phyloP scores from a whole-genome alignment of 345 rosid genomes.

The Lumnitzera littorea region DNA sequence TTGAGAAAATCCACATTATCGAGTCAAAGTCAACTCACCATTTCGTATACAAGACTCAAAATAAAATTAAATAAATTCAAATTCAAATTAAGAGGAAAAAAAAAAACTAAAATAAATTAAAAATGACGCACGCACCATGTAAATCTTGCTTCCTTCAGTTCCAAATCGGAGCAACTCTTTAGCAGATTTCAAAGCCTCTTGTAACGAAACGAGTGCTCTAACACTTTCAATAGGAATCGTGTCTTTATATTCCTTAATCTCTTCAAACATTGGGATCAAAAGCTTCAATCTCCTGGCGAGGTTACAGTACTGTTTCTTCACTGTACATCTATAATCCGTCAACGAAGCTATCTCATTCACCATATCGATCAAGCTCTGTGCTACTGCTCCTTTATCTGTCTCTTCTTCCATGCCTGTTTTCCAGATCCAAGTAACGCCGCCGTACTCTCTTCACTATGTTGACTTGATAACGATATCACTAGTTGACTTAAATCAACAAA shows the following conservation, averaged over 20 bases:
- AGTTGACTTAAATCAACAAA: too few relatives aligned
- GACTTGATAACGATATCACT: too few relatives aligned
- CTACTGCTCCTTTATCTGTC: constrained; percentile 36
- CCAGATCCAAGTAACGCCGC: constrained; percentile 1
- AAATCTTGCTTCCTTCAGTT: constrained; percentile 85
- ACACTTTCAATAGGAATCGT: constrained; percentile 41
- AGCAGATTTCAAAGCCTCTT: constrained; percentile 43
- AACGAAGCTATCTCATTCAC: constrained; percentile 61
- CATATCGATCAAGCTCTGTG: constrained; percentile 50
- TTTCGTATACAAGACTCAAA: background rate
- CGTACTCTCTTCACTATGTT: too few relatives aligned
- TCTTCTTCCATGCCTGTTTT: constrained; percentile 27
- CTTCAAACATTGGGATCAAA: constrained; percentile 78
- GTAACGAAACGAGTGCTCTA: constrained; percentile 33
- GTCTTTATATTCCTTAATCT: constrained; percentile 59
- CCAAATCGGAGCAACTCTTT: constrained; percentile 69
- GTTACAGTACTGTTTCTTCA: constrained; percentile 73
- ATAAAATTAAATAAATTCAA: too few relatives aligned
- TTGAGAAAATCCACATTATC: too few relatives aligned
- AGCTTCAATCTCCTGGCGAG: constrained; percentile 75
- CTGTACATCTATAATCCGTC: constrained; percentile 47
- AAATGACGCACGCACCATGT: constrained; percentile 51
- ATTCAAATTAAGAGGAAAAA: background rate
- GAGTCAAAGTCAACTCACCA: too few relatives aligned
- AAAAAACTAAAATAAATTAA: background rate